Conservation (phyloP, 176 grass and related monocot genomes). For the Hordeum marinum region DNA sequence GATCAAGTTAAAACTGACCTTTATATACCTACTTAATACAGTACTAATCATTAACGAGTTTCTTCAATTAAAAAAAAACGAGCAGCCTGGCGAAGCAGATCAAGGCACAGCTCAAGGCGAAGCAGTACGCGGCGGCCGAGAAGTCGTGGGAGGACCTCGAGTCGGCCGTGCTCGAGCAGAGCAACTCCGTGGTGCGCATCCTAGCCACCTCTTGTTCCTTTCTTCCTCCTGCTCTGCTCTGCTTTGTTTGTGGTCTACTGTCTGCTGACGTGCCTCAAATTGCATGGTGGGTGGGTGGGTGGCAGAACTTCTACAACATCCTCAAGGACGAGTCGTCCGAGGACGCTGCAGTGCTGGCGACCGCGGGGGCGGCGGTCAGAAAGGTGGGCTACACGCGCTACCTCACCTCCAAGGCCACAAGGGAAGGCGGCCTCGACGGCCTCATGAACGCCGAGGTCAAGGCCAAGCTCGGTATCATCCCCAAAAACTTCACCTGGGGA, state of each 20-base stretch:
- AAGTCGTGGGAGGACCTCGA: slow-evolving; percentile 55
- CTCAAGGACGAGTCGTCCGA: slow-evolving; percentile 38
- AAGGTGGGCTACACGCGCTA: slow-evolving; percentile 34
- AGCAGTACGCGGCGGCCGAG: slow-evolving; percentile 43
- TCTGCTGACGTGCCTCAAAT: too few species aligned
- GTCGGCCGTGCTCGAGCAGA: slow-evolving; percentile 6
- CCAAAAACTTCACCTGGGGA: slow-evolving; percentile 25
- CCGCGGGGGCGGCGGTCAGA: background rate
- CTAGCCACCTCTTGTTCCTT: background rate
- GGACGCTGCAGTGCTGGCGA: background rate
- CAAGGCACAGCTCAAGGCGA: slow-evolving; percentile 26
- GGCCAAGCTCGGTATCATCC: slow-evolving; percentile 75
- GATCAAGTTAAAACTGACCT: too few species aligned
- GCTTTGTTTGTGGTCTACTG: too few species aligned
- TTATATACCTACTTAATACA: too few species aligned
- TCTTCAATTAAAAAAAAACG: background rate
- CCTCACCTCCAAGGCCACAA: slow-evolving; percentile 23
- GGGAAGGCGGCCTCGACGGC: slow-evolving; percentile 7
- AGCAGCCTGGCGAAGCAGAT: slow-evolving; percentile 47
- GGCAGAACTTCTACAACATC: slow-evolving; percentile 83
- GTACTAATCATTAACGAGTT: too few species aligned
- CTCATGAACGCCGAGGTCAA: slow-evolving; percentile 74
- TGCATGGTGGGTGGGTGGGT: background rate
- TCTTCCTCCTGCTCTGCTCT: too few species aligned
- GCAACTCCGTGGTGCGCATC: slow-evolving; percentile 52